Evolutionary conservation across 352 stramenopile genomes (phyloP).

Genomic region (Phytophthora capsici): DNA sequence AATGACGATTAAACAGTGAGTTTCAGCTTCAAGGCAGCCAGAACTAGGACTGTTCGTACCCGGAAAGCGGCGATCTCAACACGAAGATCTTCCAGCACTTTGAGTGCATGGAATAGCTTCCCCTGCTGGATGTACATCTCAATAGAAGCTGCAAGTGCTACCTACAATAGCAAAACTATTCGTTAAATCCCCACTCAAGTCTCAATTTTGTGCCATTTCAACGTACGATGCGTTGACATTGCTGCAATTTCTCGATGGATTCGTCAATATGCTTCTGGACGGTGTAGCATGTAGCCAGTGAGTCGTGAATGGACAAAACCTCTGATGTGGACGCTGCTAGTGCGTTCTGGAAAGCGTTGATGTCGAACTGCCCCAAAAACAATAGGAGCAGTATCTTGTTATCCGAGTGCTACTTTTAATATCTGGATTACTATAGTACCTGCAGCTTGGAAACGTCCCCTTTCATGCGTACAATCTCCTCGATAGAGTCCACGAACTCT

Average conservation of each 20-base stretch:
- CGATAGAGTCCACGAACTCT: constrained; percentile 84
- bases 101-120: constrained; percentile 82
- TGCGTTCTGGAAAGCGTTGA: constrained; percentile 72
- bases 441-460: constrained; percentile 70
- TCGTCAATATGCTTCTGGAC: constrained; percentile 78
- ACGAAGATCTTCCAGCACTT: constrained; percentile 75
- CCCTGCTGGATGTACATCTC: constrained; percentile 70
- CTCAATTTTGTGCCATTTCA: neutral
- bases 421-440: constrained; percentile 24
- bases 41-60: constrained; percentile 25
- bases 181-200: neutral
- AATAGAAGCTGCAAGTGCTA: constrained; percentile 68
- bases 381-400: constrained; percentile 12
- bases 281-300: constrained; percentile 58
- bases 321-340: constrained; percentile 52
- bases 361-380: constrained; percentile 47
- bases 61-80: constrained; percentile 73
- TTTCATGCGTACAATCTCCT: constrained; percentile 87
- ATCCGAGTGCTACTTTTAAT: neutral
- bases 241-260: constrained; percentile 81
- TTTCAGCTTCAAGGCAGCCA: neutral
- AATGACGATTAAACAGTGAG: neutral
- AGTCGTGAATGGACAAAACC: constrained; percentile 64
- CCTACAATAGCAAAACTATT: constrained; percentile 33
- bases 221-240: constrained; percentile 78